A percentile compares a stretch with the other conserved stretches of the same genome.
phyloP scores from a whole-genome alignment of 495 filamentous ascomycete species.

The Penicillium coprophilum region DNA sequence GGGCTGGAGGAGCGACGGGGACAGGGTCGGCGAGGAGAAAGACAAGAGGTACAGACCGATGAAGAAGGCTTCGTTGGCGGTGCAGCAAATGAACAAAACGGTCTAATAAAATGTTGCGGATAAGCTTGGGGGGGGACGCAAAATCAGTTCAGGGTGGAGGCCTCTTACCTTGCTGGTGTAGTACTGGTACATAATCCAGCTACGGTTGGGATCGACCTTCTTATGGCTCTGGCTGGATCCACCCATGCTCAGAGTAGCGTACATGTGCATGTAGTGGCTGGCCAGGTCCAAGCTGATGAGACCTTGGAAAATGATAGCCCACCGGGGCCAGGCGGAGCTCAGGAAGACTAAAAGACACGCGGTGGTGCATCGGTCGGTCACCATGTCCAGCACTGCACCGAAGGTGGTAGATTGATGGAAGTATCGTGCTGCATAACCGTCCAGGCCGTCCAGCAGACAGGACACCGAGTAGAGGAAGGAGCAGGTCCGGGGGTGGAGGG shows the following conservation, averaged over 20 bases:
- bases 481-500: constrained; percentile 91
- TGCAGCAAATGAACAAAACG: constrained; percentile 88
- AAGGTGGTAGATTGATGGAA: constrained; percentile 91
- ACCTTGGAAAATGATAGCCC: constrained; percentile 88
- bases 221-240: constrained; percentile 81
- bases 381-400: constrained; percentile 96
- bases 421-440: constrained; percentile 84
- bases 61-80: constrained; percentile 93
- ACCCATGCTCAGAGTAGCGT: constrained; percentile 79
- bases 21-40: constrained; percentile 85
- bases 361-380: constrained; percentile 93
- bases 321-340: constrained; percentile 86
- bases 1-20: constrained; percentile 75
- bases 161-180: constrained; percentile 84
- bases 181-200: constrained; percentile 85
- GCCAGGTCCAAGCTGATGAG: constrained; percentile 90
- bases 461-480: constrained; percentile 87
- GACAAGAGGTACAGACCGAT: constrained; percentile 96
- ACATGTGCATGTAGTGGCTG: constrained; percentile 99
- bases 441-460: constrained; percentile 90
- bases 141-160: neutral
- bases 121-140: neutral
- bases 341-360: constrained; percentile 92
- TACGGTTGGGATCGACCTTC: constrained; percentile 69
- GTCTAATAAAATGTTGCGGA: constrained; percentile 49